Evolutionary conservation across 352 stramenopile genomes (phyloP), one percentile per base, ranked within the genome.

Genomic region (Phytopythium montanum): DNA sequence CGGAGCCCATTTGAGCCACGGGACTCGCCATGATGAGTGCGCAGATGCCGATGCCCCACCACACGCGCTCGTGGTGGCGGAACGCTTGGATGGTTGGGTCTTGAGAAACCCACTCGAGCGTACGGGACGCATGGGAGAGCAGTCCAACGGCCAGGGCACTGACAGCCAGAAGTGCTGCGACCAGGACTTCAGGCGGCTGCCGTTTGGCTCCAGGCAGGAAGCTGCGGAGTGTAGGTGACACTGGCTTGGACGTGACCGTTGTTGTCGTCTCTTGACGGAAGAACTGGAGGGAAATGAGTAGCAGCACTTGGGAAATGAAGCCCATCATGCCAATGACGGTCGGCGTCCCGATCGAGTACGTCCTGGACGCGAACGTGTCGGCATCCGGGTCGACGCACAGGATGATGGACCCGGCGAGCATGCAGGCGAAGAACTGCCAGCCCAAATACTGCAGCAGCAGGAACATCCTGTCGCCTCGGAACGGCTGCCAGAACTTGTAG

Each of bases 391-490:
- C 60, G 7, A 65, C 66, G 26, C 57, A 70, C 7, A 85, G 36
- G 33, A 77, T 72, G 49, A 80, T 57, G 9, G 72, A 69, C 0
- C 72, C 75, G 1, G 66, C 65, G 12, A 85, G 54, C 5, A 65
- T 76, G n/a, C 64, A 71, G 21, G 68, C 74, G 18, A 85, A 79
- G 53, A 87, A 69, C 55, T 85, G 76, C 76, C 76, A 87, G 14
- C 76, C 76, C 18, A 87, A 50, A 41, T 85, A 87, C 61, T 87
- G 76, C 0, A 87, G 66, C n/a, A 87, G 59, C 54, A 87, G 54
- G 45, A 85, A 87, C 36, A 72, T 68, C 1, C 62, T 59, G 49
- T 79, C 76, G 28, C 76, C 76, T 56, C 83, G 70, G 48, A 87
- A 87, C 12, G 76, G 76, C 64, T 85, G 76, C 76, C 76, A 87